phyloP scores from a whole-genome alignment of 441 rosid species.

The Erodium texanum region DNA sequence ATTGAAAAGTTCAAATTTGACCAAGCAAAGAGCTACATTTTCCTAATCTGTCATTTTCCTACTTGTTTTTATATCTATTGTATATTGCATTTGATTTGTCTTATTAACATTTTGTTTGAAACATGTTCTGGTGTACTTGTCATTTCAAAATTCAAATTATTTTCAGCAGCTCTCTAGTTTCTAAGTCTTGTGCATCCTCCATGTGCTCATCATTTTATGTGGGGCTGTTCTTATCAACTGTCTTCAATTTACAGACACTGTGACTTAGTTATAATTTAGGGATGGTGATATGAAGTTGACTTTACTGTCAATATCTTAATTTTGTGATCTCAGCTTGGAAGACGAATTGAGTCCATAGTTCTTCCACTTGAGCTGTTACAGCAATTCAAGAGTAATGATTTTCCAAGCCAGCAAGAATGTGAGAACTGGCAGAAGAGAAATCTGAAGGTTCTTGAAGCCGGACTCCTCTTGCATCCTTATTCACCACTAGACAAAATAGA shows the following conservation, averaged over 20 bases:
- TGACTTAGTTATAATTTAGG: neutral
- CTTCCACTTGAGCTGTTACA: slow-evolving; percentile 63
- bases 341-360: slow-evolving; percentile 49
- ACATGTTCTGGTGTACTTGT: neutral
- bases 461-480: slow-evolving; percentile 49
- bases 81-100: neutral
- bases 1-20: neutral
- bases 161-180: neutral
- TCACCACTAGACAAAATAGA: slow-evolving; percentile 35
- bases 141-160: neutral
- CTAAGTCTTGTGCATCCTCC: neutral
- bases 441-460: slow-evolving; percentile 62
- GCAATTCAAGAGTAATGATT: slow-evolving; percentile 51
- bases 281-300: neutral
- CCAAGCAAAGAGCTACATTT: neutral
- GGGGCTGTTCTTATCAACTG: neutral
- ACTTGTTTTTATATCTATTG: neutral
- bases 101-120: neutral
- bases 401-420: slow-evolving; percentile 42
- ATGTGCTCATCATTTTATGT: neutral
- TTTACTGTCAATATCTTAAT: neutral
- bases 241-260: neutral
- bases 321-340: slow-evolving; percentile 44
- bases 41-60: slow-evolving; percentile 4
- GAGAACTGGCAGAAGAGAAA: slow-evolving; percentile 54